A percentile compares a stretch with the other conserved stretches of the same genome.
phyloP scores from a whole-genome alignment of 2,329 filamentous ascomycete genomes.

The Aspergillus texensis region DNA sequence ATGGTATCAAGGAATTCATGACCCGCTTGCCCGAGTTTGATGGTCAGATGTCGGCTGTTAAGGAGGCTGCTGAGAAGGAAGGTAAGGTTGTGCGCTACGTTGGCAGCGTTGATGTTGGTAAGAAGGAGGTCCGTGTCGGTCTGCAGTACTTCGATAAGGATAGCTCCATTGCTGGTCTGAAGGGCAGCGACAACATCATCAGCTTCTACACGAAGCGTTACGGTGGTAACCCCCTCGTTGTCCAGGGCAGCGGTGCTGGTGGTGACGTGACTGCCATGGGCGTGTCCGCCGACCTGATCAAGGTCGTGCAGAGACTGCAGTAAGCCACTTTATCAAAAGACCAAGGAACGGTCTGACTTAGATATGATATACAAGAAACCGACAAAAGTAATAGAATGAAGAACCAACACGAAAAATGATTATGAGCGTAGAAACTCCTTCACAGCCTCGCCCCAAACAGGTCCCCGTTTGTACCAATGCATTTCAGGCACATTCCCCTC shows the following conservation, averaged over 20 bases:
- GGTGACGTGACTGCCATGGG: conserved; percentile 98
- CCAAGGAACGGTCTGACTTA: neutral
- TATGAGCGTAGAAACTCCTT: conserved; percentile 50
- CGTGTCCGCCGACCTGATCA: conserved; percentile 89
- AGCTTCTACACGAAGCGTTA: conserved; percentile 98
- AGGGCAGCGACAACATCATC: conserved; percentile 98
- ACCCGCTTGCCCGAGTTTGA: conserved; percentile 79
- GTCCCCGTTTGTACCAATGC: conserved; percentile 60
- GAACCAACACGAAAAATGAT: neutral
- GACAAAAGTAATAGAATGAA: conserved; percentile 5
- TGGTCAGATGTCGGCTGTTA: conserved; percentile 83
- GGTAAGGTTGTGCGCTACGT: conserved; percentile 95
- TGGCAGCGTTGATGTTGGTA: conserved; percentile 84
- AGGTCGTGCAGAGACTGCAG: conserved; percentile 75
- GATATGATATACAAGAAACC: neutral
- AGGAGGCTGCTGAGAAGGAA: conserved; percentile 79
- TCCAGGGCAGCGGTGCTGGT: conserved; percentile 92
- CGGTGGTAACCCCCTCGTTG: conserved; percentile 84
- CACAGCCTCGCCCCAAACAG: conserved; percentile 60
- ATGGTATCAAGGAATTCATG: conserved; percentile 79
- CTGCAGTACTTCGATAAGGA: conserved; percentile 85
- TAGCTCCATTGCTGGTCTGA: conserved; percentile 89
- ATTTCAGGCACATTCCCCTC: conserved; percentile 61
- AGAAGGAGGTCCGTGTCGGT: conserved; percentile 84
- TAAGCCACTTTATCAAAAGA: conserved; percentile 29